Base-by-base conservation (phyloP, 2,329 filamentous ascomycete genomes). In the Phaeosphaeriaceae sp. region DNA sequence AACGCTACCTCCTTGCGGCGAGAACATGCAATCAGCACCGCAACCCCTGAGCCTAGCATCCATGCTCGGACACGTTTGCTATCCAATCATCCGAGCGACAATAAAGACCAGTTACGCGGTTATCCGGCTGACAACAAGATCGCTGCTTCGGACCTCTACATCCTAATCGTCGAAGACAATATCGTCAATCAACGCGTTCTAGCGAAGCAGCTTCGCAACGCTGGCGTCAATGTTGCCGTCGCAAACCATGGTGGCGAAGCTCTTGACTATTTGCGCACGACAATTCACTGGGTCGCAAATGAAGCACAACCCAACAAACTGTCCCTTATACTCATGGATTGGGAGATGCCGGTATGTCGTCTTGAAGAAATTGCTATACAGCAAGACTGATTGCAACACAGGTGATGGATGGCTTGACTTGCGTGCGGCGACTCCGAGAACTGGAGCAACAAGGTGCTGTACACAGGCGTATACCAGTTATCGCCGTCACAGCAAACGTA, bases 121-220 rank as follows among this genome's bases (percentile, higher is more conserved):
- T 52, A n/a, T n/a, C n/a, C n/a, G n/a, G n/a, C n/a, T n/a, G n/a
- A n/a, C n/a, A n/a, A n/a, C n/a, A n/a, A n/a, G n/a, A n/a, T n/a
- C n/a, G n/a, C n/a, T n/a, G n/a, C n/a, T n/a, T n/a, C 45, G 1
- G 54, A 65, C 0, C 52, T 74, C 1, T 57, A 74, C 44, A 57
- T 76, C 10, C 61, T 77, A 3, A 65, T 77, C 7, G 74, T 77
- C 1, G 74, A 75, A 59, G 78, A 80, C 50, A 79, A 80, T 46
- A 61, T 78, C 6, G 70, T 80, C 40, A 80, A 80, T 21, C 78
- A 80, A 53, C 71, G 73, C 24, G 77, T 81, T 17, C 63, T 80
- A 15, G 66, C 73, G 2, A 79, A 76, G 58, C 78, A 79, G 48
- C 68, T 81, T 2, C 64, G 68, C 7, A 76, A 75, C 11, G 54